Conservation (phyloP, 2,329 filamentous ascomycete species). For the Akanthomyces muscarius region DNA sequence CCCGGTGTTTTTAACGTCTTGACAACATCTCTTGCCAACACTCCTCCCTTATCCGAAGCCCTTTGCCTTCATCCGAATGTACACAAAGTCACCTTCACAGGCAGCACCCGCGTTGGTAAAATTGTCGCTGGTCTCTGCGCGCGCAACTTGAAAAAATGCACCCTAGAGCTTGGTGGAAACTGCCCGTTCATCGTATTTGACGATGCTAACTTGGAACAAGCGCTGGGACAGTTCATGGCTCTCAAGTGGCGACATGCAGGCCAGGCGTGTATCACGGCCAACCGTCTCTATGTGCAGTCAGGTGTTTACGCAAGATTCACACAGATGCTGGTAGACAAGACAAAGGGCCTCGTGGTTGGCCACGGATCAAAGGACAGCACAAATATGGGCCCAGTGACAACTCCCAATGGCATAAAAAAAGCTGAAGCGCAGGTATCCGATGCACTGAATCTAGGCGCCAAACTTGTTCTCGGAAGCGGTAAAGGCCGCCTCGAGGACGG, state of each 20-base stretch:
- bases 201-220: slow-evolving; percentile 64
- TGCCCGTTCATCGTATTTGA: slow-evolving; percentile 62
- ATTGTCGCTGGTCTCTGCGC: slow-evolving; percentile 60
- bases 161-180: slow-evolving; percentile 70
- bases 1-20: slow-evolving; percentile 61
- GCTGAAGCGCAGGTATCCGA: slow-evolving; percentile 52
- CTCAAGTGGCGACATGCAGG: slow-evolving; percentile 71
- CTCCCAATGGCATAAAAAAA: slow-evolving; percentile 31
- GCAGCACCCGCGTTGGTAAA: slow-evolving; percentile 65
- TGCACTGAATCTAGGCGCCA: slow-evolving; percentile 35
- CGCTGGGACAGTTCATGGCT: slow-evolving; percentile 56
- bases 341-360: slow-evolving; percentile 53
- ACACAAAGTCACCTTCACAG: slow-evolving; percentile 72
- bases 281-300: slow-evolving; percentile 57
- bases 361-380: slow-evolving; percentile 49
- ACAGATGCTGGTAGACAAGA: slow-evolving; percentile 48
- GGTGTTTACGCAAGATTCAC: slow-evolving; percentile 60
- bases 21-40: slow-evolving; percentile 42
- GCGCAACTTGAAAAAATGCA: slow-evolving; percentile 60
- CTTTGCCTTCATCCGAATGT: slow-evolving; percentile 43
- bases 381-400: slow-evolving; percentile 35
- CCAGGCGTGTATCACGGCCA: slow-evolving; percentile 66
- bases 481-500: slow-evolving; percentile 17
- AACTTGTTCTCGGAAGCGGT: slow-evolving; percentile 13
- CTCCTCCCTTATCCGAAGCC: slow-evolving; percentile 41